Conservation (phyloP, 768 basidiomycete species). For the Dioszegia hungarica region DNA sequence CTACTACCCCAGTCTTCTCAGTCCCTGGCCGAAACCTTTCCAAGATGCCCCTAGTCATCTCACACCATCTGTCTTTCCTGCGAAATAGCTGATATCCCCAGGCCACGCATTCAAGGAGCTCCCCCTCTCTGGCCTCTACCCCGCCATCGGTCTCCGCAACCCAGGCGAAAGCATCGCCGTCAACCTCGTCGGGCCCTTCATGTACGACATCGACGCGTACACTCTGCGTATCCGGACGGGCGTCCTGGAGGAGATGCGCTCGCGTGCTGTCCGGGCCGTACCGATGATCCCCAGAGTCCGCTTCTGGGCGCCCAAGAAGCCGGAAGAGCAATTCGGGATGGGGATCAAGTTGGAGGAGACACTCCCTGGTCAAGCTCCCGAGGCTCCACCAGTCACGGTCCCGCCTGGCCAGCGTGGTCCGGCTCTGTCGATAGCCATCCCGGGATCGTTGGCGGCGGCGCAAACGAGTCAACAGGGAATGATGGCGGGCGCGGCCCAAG, state of each 20-base stretch:
- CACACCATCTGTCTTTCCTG: not conserved
- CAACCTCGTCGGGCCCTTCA: constrained; percentile 83
- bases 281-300: not conserved
- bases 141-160: constrained; percentile 83
- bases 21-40: not conserved
- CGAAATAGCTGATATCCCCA: constrained; percentile 4
- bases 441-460: no score
- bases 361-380: no score
- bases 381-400: no score
- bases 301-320: not conserved
- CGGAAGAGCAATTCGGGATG: no score
- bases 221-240: constrained; percentile 12
- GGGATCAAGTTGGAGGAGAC: not conserved
- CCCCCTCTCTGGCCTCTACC: constrained; percentile 57
- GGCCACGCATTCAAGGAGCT: constrained; percentile 31
- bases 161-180: constrained; percentile 69
- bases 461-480: no score
- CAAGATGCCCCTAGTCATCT: not conserved
- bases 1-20: not conserved
- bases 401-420: no score
- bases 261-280: not conserved
- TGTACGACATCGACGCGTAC: constrained; percentile 83
- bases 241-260: not conserved
- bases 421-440: no score
- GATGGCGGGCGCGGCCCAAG: no score